Percentiles rank a stretch among this genome's conserved stretches.
phyloP scores from a whole-genome alignment of 768 basidiomycete species.

The Amanita subjunquillea region DNA sequence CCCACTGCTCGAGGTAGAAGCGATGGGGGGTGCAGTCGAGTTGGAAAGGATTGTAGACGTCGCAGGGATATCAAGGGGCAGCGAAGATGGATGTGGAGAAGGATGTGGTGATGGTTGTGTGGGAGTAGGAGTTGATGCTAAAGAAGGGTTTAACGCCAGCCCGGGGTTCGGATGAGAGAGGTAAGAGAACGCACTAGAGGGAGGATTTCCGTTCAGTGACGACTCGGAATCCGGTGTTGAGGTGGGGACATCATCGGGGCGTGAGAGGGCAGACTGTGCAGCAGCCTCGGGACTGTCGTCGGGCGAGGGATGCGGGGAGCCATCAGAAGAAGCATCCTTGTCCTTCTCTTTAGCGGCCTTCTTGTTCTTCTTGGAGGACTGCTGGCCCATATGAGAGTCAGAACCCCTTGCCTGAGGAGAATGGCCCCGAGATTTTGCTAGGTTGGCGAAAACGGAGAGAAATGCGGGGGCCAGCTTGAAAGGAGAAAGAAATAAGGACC shows the following conservation, averaged over 20 bases:
- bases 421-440: slow-evolving; percentile 63
- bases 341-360: slow-evolving; percentile 64
- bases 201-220: slow-evolving; percentile 31
- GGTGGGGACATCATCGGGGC: slow-evolving; percentile 27
- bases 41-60: slow-evolving; percentile 84
- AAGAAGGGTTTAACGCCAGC: neutral
- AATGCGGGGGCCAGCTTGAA: slow-evolving; percentile 75
- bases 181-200: slow-evolving; percentile 20
- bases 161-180: neutral
- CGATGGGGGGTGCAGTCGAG: slow-evolving; percentile 41
- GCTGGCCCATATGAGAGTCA: slow-evolving; percentile 64
- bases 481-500: slow-evolving; percentile 10
- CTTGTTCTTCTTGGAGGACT: slow-evolving; percentile 75
- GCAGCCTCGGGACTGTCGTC: slow-evolving; percentile 30
- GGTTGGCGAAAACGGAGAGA: slow-evolving; percentile 63
- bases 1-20: slow-evolving; percentile 32
- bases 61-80: slow-evolving; percentile 68
- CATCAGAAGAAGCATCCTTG: slow-evolving; percentile 26
- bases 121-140: neutral
- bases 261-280: slow-evolving; percentile 33
- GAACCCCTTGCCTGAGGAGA: slow-evolving; percentile 55
- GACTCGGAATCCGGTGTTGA: slow-evolving; percentile 25
- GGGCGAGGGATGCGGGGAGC: slow-evolving; percentile 22
- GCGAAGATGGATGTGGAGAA: slow-evolving; percentile 30
- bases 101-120: slow-evolving; percentile 20